Base-by-base conservation (phyloP, 495 filamentous ascomycete species). In the Hypoxylon trugodes region DNA sequence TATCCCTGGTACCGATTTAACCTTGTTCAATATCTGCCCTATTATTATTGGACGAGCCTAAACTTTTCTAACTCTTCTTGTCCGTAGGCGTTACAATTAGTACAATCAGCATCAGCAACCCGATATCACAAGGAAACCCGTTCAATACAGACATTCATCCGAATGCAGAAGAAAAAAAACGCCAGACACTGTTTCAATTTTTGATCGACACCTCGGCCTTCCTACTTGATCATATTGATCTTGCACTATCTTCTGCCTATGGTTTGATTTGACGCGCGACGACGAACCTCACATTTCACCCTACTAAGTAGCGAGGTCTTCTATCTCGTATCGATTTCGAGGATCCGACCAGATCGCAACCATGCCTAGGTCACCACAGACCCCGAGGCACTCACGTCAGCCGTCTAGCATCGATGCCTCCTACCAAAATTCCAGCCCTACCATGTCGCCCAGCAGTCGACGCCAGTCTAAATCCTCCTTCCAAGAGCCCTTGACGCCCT, bases 371-470 rank as follows among this genome's bases (percentile, higher is more conserved):
- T 85, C 89, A 67, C 89, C 90, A 58, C 80, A 82, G 61, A 88
- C 87, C 12, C 85, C 87, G 30, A 84, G 79, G 46, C 85, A 86
- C 72, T 89, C 86, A 69, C 86, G 87, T 66, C 81, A 86, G 65
- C 81, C 86, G 22, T 91, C 90, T 3, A 72, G 70, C 59, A 71
- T 88, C 69, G 86, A 90, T 66, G 28, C 45, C 36, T 76, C 57
- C 7, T 83, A 71, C 78, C 80, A 54, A 73, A 77, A 50, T 70
- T 81, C 65, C 73, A 85, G 69, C 57, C 74, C 74, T 26, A 69
- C 57, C 55, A 72, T 76, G 33, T 73, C 77, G 30, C 69, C 74
- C 35, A 61, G 55, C 51, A 73, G 74, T 36, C 77, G 81, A 52
- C 76, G 79, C 70, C 69, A 84, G 68, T 79, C 84, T 69, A 86